Percentiles rank a stretch among this genome's conserved stretches.
Conservation (phyloP, 768 basidiomycete species). For the Auricularia cornea region DNA sequence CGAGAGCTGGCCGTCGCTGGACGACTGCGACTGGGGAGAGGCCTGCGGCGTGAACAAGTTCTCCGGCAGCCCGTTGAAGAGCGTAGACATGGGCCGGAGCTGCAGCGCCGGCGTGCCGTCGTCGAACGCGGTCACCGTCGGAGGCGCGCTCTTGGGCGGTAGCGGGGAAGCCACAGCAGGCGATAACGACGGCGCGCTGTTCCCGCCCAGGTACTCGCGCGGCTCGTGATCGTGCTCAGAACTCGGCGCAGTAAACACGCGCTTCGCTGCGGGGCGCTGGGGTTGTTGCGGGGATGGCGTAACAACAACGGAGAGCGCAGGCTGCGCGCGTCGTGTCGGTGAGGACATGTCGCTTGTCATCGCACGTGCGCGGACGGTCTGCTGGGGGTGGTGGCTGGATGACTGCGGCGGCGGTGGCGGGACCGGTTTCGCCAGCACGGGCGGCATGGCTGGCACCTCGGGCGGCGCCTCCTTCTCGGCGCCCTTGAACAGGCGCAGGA, state of each 20-base stretch:
- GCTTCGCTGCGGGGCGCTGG: neutral
- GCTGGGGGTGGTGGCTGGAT: neutral
- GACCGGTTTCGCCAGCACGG: constrained; percentile 18
- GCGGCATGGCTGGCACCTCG: constrained; percentile 49
- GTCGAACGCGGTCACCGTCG: constrained; percentile 53
- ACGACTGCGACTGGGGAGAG: constrained; percentile 32
- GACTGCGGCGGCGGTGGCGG: neutral
- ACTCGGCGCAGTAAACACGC: neutral
- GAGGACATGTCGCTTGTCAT: neutral
- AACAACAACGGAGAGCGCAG: neutral
- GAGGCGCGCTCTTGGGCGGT: constrained; percentile 55
- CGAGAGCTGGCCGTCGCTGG: constrained; percentile 39
- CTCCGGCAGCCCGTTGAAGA: constrained; percentile 61
- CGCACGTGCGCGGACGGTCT: neutral
- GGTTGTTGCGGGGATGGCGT: neutral
- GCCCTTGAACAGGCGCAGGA: constrained; percentile 68
- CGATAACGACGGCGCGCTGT: neutral
- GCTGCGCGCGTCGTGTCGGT: neutral
- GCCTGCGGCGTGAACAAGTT: constrained; percentile 23
- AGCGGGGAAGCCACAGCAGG: neutral
- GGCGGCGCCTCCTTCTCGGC: constrained; percentile 40
- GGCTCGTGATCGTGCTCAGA: neutral
- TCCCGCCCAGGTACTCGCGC: neutral
- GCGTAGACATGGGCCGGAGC: constrained; percentile 65
- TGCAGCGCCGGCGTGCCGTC: constrained; percentile 33